Percentiles rank a stretch among this genome's conserved stretches.
These are phyloP conservation scores for Hypericum androsaemum DNA, from an alignment of 345 rosid species.

Conservation along the genomic window DNA sequence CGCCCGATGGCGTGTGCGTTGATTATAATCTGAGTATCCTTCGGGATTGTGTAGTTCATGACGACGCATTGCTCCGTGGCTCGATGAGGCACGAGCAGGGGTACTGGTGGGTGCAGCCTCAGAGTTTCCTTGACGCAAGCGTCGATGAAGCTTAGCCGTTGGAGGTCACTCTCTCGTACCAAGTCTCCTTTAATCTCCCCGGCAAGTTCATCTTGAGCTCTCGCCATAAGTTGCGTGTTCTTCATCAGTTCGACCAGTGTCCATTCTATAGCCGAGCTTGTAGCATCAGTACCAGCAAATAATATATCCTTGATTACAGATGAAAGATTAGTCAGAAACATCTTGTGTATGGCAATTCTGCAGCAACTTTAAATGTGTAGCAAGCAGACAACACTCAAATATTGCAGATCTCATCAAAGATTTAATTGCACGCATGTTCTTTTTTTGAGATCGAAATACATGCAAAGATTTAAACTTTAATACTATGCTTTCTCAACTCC, in stretches of 20 bases:
- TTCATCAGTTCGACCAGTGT: background rate
- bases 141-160: background rate
- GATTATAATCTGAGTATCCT: background rate
- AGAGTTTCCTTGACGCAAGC: conserved; percentile 1
- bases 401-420: too few relatives aligned
- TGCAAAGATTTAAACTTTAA: too few relatives aligned
- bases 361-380: too few relatives aligned
- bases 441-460: too few relatives aligned
- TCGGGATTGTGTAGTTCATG: background rate
- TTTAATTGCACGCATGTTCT: too few relatives aligned
- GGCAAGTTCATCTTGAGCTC: background rate
- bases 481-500: too few relatives aligned
- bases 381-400: too few relatives aligned
- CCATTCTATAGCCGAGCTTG: background rate
- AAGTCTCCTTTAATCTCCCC: background rate
- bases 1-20: background rate
- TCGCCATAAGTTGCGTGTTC: background rate
- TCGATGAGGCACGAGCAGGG: background rate
- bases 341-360: too few relatives aligned
- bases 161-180: background rate
- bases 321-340: too few relatives aligned
- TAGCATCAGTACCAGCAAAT: background rate
- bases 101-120: background rate
- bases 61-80: background rate
- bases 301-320: background rate